Evolutionary conservation across 208 protist genomes (phyloP).

Genomic region (Wallacemonas sp.): DNA sequence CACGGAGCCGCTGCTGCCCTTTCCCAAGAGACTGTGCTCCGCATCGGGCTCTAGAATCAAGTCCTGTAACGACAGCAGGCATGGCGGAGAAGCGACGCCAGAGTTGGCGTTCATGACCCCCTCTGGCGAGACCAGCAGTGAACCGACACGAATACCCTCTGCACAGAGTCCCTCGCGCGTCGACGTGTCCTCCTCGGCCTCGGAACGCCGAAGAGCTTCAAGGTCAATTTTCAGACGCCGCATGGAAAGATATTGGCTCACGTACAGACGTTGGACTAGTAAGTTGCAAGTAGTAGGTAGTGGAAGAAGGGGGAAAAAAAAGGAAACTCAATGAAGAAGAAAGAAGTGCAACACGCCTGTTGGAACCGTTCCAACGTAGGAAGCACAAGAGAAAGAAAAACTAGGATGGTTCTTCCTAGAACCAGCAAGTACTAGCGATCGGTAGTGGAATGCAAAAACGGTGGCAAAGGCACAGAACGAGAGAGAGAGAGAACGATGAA

Average conservation of each 20-base stretch:
- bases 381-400: too few species aligned
- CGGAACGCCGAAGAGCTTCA: conserved; percentile 58
- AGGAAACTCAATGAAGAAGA: too few species aligned
- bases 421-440: too few species aligned
- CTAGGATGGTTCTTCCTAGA: too few species aligned
- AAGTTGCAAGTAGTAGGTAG: too few species aligned
- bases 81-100: conserved; percentile 37
- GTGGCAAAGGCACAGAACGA: too few species aligned
- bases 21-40: conserved; percentile 66
- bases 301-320: conserved; percentile 8
- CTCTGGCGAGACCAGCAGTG: conserved; percentile 71
- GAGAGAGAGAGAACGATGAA: too few species aligned
- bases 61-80: conserved; percentile 78
- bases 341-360: too few species aligned
- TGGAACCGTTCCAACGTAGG: too few species aligned
- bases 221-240: conserved; percentile 75
- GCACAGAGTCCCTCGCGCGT: conserved; percentile 41
- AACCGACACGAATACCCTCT: conserved; percentile 71
- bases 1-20: conserved; percentile 85
- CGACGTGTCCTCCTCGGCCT: conserved; percentile 28
- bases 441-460: too few species aligned
- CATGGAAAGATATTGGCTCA: not conserved
- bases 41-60: conserved; percentile 48
- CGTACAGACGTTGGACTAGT: too few species aligned
- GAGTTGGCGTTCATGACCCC: conserved; percentile 54